phyloP scores from a whole-genome alignment of 169 alveolate species.

The Plasmodium relictum region DNA sequence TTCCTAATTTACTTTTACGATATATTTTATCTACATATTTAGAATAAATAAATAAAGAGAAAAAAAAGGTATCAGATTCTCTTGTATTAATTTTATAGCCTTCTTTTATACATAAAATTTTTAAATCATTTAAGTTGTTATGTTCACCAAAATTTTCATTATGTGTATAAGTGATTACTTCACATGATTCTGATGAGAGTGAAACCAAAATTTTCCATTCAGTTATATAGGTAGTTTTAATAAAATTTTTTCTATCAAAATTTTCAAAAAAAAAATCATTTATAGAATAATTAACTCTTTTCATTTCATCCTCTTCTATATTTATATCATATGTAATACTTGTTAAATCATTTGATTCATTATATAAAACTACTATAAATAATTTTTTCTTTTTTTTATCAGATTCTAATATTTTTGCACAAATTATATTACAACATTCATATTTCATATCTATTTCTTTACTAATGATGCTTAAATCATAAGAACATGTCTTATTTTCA shows the following conservation, averaged over 20 bases:
- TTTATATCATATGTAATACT: conserved; percentile 61
- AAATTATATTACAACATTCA: conserved; percentile 46
- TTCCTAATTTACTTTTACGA: conserved; percentile 73
- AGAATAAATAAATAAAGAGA: conserved; percentile 63
- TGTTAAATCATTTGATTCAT: conserved; percentile 31
- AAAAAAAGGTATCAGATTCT: conserved; percentile 51
- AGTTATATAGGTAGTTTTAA: conserved; percentile 46
- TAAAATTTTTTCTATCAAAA: conserved; percentile 10
- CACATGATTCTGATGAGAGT: conserved; percentile 70
- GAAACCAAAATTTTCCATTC: conserved; percentile 57
- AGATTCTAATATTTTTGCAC: conserved; percentile 70
- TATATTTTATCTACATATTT: conserved; percentile 75
- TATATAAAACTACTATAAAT: conserved; percentile 66
- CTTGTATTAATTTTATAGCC: conserved; percentile 76
- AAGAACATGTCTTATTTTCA: conserved; percentile 5
- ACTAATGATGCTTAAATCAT: conserved; percentile 29
- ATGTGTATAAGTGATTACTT: conserved; percentile 47
- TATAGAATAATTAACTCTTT: conserved; percentile 51
- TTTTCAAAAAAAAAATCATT: conserved; percentile 75
- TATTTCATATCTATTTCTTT: conserved; percentile 34
- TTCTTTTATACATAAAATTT: conserved; percentile 66
- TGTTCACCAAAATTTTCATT: conserved; percentile 9
- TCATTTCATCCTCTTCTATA: conserved; percentile 58
- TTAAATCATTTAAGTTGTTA: conserved; percentile 13
- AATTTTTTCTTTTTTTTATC: conserved; percentile 22